Conservation (phyloP, 768 basidiomycete species). For the Myochromella boudieri region DNA sequence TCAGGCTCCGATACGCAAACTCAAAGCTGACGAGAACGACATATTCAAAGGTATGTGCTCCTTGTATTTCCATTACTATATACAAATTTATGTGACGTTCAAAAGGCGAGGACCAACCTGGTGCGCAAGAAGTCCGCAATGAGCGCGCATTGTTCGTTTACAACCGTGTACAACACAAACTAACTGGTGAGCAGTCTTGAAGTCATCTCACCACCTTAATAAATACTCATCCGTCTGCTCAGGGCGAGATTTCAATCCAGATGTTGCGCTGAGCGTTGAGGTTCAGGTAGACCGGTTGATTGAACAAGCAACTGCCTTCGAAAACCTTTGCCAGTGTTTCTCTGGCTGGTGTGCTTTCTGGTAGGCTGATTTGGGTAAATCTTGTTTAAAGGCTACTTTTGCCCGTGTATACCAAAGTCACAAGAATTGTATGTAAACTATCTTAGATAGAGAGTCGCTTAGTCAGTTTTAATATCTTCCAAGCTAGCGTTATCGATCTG, state of each 20-base stretch:
- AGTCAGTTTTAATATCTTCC: no score
- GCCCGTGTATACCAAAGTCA: no score
- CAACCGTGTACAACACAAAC: constrained; percentile 92
- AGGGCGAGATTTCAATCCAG: constrained; percentile 95
- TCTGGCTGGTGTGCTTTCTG: constrained; percentile 94
- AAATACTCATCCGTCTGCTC: background rate
- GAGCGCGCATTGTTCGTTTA: constrained; percentile 89
- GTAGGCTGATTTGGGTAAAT: no score
- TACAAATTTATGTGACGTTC: constrained; percentile 2
- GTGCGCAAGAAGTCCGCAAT: constrained; percentile 87
- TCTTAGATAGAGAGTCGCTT: no score
- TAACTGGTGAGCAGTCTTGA: constrained; percentile 63
- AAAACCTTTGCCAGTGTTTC: constrained; percentile 96
- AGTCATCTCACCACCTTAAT: background rate
- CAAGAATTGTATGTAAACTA: no score
- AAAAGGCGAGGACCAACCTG: constrained; percentile 50
- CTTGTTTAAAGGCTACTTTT: no score
- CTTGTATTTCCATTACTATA: background rate
- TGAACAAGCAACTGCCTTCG: constrained; percentile 87
- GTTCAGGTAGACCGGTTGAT: constrained; percentile 93
- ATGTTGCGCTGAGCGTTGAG: constrained; percentile 67
- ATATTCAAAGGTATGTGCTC: constrained; percentile 77
- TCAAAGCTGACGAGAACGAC: constrained; percentile 91
- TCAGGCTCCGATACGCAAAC: constrained; percentile 77
- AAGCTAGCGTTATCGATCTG: no score